Conservation (phyloP, 106 monocot genomes). For the Allium sativum region DNA sequence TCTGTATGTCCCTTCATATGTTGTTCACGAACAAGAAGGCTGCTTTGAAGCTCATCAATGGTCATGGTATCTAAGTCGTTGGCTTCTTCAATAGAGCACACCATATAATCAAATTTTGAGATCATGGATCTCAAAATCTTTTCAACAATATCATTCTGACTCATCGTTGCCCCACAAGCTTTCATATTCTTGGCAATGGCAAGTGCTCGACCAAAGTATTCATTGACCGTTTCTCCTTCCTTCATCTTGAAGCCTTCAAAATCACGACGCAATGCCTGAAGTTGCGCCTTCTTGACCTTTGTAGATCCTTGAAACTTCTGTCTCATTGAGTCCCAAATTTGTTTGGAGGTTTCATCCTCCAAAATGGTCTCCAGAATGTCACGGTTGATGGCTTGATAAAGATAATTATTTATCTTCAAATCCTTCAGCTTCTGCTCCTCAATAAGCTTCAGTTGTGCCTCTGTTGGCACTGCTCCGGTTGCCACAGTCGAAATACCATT, state of each 20-base stretch:
- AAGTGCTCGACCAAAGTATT: not conserved
- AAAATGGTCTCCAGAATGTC: conserved; percentile 1
- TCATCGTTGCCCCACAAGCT: not conserved
- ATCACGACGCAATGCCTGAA: not conserved
- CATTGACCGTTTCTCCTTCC: not conserved
- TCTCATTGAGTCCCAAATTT: conserved; percentile 3
- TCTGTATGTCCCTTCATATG: not conserved
- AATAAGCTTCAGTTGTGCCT: not conserved
- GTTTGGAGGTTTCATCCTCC: not conserved
- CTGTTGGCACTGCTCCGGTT: not conserved
- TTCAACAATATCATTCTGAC: not conserved
- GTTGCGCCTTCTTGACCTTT: not conserved
- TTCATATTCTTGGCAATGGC: not conserved
- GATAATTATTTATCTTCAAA: conserved; percentile 5
- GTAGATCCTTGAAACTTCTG: not conserved
- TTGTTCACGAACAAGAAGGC: not conserved
- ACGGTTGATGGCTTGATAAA: conserved; percentile 1
- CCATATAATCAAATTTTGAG: not conserved
- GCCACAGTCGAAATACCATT: not conserved
- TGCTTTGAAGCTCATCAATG: not conserved
- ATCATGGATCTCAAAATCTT: not conserved
- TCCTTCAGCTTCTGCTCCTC: not conserved
- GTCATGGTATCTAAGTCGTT: not conserved
- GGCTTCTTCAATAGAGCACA: not conserved
- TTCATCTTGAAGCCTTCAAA: not conserved